phyloP scores from a whole-genome alignment of 2,329 filamentous ascomycete species.

The Cordyceps sp. region DNA sequence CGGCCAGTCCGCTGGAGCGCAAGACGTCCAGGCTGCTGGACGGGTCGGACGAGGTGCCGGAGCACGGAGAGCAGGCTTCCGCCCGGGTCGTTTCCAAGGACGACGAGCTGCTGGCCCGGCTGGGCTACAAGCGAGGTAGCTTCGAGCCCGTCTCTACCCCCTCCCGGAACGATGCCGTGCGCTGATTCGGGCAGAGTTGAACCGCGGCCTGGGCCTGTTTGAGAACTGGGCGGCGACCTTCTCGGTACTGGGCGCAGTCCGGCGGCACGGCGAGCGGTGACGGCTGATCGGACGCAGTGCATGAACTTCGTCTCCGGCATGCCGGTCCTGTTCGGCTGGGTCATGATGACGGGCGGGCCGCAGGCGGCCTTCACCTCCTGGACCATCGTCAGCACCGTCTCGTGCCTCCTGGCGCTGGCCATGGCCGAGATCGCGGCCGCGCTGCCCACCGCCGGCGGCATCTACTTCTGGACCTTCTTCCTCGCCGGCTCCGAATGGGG shows the following conservation, averaged over 20 bases:
- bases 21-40: background rate
- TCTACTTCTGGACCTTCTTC: conserved; percentile 1
- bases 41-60: background rate
- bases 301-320: conserved; percentile 4
- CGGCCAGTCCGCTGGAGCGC: background rate
- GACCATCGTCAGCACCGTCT: conserved; percentile 2
- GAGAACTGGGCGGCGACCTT: conserved; percentile 3
- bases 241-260: background rate
- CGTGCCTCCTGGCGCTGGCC: conserved; percentile 1
- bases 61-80: conserved; percentile 22
- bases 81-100: conserved; percentile 27
- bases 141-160: background rate
- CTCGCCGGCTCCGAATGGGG: conserved; percentile 2
- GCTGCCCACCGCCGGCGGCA: conserved; percentile 1
- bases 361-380: conserved; percentile 1
- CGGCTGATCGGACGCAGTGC: background rate
- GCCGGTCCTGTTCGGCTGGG: conserved; percentile 1
- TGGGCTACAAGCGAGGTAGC: conserved; percentile 3
- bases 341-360: conserved; percentile 2
- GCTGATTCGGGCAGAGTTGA: background rate
- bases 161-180: background rate
- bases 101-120: background rate
- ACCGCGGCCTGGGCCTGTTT: conserved; percentile 2
- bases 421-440: conserved; percentile 3
- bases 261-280: background rate